Percentiles rank a stretch among this genome's conserved stretches.
These are phyloP conservation scores for Rhizopus stolonifer DNA, from an alignment of 371 early-diverging fungal species.

Conservation along the genomic window DNA sequence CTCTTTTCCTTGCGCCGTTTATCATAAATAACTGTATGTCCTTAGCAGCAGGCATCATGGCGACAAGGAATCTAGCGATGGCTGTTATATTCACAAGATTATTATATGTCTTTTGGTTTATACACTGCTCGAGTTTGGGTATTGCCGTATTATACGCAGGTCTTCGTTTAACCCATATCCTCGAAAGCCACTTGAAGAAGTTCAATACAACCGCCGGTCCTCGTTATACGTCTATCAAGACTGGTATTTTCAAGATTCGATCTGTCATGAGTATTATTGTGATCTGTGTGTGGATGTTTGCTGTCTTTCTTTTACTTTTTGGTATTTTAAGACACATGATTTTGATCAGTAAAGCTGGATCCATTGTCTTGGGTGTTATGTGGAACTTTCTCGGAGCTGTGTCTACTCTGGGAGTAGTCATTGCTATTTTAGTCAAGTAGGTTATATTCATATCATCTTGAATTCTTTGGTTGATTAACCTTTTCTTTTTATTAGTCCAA, in stretches of 20 bases:
- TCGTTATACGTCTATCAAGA: slow-evolving; percentile 38
- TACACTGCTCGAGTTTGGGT: slow-evolving; percentile 31
- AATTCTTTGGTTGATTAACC: too few relatives aligned
- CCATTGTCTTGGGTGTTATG: slow-evolving; percentile 19
- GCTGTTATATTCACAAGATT: slow-evolving; percentile 35
- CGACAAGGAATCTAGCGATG: slow-evolving; percentile 18
- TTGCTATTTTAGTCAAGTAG: slow-evolving; percentile 29
- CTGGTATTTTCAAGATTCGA: slow-evolving; percentile 44
- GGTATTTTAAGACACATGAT: slow-evolving; percentile 25
- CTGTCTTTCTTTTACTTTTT: slow-evolving; percentile 23
- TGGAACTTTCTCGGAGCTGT: slow-evolving; percentile 29
- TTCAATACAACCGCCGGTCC: slow-evolving; percentile 30
- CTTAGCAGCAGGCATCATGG: slow-evolving; percentile 40
- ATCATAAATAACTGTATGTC: slow-evolving; percentile 38
- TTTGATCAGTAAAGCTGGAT: slow-evolving; percentile 16
- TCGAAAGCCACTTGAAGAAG: slow-evolving; percentile 32
- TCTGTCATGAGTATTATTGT: slow-evolving; percentile 25
- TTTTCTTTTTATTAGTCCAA: slow-evolving; percentile 16
- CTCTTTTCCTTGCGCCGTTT: slow-evolving; percentile 36
- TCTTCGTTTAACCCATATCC: slow-evolving; percentile 30
- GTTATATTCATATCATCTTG: neutral
- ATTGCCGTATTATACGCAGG: slow-evolving; percentile 39
- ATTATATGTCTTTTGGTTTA: slow-evolving; percentile 46
- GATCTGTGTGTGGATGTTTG: slow-evolving; percentile 28
- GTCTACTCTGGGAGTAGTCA: slow-evolving; percentile 17